phyloP scores from a whole-genome alignment of 495 filamentous ascomycete genomes.

The Amniculicola lignicola region DNA sequence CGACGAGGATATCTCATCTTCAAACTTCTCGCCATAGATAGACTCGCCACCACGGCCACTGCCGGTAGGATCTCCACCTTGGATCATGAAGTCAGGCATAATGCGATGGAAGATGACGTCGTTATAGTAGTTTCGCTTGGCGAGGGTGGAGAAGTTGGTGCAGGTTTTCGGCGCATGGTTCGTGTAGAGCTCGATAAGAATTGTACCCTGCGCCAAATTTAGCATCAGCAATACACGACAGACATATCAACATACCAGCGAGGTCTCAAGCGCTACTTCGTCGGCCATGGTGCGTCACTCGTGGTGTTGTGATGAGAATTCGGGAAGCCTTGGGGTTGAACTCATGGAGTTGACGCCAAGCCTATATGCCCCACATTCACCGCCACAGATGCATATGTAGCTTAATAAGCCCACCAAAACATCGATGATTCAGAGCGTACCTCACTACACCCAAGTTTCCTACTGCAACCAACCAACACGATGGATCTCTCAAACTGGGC shows the following conservation, averaged over 20 bases:
- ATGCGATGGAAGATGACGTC: conserved; percentile 85
- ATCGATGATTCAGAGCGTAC: conserved; percentile 9
- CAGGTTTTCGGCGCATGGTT: conserved; percentile 81
- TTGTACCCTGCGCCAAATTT: conserved; percentile 58
- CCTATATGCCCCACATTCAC: neutral
- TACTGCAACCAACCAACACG: neutral
- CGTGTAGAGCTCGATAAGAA: conserved; percentile 86
- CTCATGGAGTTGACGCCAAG: neutral
- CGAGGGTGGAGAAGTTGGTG: conserved; percentile 81
- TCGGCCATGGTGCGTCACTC: conserved; percentile 60
- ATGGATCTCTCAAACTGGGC: conserved; percentile 48
- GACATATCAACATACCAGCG: conserved; percentile 58
- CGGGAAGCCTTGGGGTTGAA: neutral
- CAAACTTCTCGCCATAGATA: conserved; percentile 94
- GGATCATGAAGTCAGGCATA: conserved; percentile 95
- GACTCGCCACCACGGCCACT: conserved; percentile 86
- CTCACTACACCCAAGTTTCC: neutral
- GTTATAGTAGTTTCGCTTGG: conserved; percentile 81
- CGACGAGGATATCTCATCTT: conserved; percentile 74
- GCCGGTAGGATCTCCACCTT: conserved; percentile 93
- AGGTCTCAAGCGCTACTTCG: conserved; percentile 73
- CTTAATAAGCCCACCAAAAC: neutral
- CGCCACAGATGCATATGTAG: no score
- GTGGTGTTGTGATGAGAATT: neutral
- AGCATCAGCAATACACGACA: conserved; percentile 11